A percentile compares a stretch with the other conserved stretches of the same genome.
These are phyloP conservation scores for Camillea tinctor DNA, from an alignment of 2,329 filamentous ascomycete species.

Conservation along the genomic window DNA sequence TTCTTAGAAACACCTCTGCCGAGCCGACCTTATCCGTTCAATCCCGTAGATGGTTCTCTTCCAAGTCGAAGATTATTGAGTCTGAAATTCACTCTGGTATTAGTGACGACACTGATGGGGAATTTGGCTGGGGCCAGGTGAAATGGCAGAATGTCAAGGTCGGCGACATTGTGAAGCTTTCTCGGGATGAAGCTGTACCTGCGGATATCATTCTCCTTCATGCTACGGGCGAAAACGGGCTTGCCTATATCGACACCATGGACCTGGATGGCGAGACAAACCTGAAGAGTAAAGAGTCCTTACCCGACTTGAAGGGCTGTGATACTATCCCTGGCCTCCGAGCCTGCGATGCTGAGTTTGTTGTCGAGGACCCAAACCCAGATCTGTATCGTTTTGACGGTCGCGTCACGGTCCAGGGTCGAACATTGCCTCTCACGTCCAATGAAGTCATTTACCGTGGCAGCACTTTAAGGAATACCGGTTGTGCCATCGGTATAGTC, in stretches of 20 bases:
- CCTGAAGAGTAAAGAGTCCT: constrained; percentile 71
- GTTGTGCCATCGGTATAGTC: constrained; percentile 71
- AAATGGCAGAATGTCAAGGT: constrained; percentile 71
- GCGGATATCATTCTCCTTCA: constrained; percentile 81
- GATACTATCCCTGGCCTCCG: constrained; percentile 54
- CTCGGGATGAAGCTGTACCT: constrained; percentile 75
- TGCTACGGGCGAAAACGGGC: constrained; percentile 71
- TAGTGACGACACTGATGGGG: constrained; percentile 24
- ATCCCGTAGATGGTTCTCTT: constrained; percentile 20
- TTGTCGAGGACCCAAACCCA: constrained; percentile 74
- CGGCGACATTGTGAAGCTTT: constrained; percentile 66
- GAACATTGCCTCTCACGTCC: constrained; percentile 69
- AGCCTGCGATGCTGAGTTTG: constrained; percentile 58
- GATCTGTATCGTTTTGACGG: constrained; percentile 78
- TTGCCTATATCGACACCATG: constrained; percentile 86
- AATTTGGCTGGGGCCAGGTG: constrained; percentile 49
- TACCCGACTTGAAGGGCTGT: constrained; percentile 60
- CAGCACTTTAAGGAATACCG: constrained; percentile 74
- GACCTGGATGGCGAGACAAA: constrained; percentile 81
- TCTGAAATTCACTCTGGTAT: constrained; percentile 9
- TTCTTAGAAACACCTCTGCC: constrained; percentile 36
- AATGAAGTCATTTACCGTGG: constrained; percentile 85
- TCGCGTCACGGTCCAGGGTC: constrained; percentile 56
- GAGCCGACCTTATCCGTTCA: constrained; percentile 4
- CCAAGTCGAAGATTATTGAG: constrained; percentile 10